A percentile compares a stretch with the other conserved stretches of the same genome.
phyloP scores from a whole-genome alignment of 352 stramenopile species.

The Pythium sp. region DNA sequence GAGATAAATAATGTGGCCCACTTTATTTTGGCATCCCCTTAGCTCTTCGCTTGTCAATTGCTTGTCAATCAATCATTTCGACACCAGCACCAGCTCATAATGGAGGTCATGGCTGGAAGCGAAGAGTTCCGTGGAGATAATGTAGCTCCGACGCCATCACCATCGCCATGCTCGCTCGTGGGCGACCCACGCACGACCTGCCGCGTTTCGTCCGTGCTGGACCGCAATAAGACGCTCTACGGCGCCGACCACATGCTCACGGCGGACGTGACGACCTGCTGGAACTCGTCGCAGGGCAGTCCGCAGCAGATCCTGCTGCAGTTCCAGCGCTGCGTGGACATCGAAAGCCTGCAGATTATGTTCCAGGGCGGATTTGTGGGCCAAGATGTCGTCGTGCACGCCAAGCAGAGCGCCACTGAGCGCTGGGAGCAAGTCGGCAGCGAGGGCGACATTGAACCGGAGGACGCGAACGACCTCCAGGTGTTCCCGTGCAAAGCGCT shows the following conservation, averaged over 20 bases:
- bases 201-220: slow-evolving; percentile 64
- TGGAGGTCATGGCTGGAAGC: slow-evolving; percentile 4
- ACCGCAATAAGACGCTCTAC: slow-evolving; percentile 64
- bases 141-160: neutral
- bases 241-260: slow-evolving; percentile 56
- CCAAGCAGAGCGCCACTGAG: slow-evolving; percentile 12
- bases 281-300: slow-evolving; percentile 67
- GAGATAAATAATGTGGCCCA: neutral
- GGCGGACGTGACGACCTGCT: slow-evolving; percentile 47
- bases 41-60: neutral
- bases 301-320: slow-evolving; percentile 60
- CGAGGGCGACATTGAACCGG: slow-evolving; percentile 31
- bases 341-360: slow-evolving; percentile 49
- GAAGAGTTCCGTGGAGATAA: slow-evolving; percentile 2
- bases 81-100: neutral
- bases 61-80: neutral
- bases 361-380: slow-evolving; percentile 79
- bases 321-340: slow-evolving; percentile 50
- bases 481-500: slow-evolving; percentile 26
- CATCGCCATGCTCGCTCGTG: slow-evolving; percentile 28
- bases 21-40: neutral
- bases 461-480: slow-evolving; percentile 61
- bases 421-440: slow-evolving; percentile 24
- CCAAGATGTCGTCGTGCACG: slow-evolving; percentile 50
- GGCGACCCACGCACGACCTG: slow-evolving; percentile 41